Evolutionary conservation across 345 rosid species (phyloP).

Genomic region (Pistacia atlantica): DNA sequence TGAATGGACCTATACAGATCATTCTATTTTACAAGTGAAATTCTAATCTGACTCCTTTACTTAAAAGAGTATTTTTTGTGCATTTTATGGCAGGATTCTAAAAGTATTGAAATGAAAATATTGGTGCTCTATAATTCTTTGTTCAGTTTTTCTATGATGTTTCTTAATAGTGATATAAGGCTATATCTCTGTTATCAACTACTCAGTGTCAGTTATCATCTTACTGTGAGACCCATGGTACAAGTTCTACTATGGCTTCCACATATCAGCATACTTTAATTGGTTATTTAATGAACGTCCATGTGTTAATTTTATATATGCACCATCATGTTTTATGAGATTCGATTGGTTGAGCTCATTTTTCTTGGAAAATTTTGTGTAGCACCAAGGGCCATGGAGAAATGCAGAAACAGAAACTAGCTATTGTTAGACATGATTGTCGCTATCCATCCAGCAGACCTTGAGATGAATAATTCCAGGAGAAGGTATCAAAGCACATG

Average conservation of each 20-base stretch:
- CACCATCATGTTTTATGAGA: not conserved
- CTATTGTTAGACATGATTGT: slow-evolving; percentile 12
- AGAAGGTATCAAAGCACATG: slow-evolving; percentile 5
- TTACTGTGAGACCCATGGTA: not conserved
- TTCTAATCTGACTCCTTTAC: not conserved
- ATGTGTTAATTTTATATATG: not conserved
- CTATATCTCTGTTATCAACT: not conserved
- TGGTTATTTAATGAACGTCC: not conserved
- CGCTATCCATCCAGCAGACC: slow-evolving; percentile 33
- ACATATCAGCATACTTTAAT: not conserved
- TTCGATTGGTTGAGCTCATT: not conserved
- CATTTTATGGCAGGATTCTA: not conserved
- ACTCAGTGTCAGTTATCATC: not conserved
- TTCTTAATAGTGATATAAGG: not conserved
- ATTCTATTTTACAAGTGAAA: not conserved
- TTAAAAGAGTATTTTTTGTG: not conserved
- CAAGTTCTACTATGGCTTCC: not conserved
- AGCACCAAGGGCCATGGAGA: slow-evolving; percentile 76
- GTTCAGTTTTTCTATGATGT: not conserved
- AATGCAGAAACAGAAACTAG: slow-evolving; percentile 55
- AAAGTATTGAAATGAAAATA: not conserved
- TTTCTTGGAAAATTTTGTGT: slow-evolving; percentile 17
- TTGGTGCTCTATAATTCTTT: not conserved
- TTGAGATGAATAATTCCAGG: slow-evolving; percentile 2
- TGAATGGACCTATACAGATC: not conserved